These are phyloP conservation scores for Vitellaria paradoxa DNA, from an alignment of 179 eudicot species.

Conservation along the genomic window DNA sequence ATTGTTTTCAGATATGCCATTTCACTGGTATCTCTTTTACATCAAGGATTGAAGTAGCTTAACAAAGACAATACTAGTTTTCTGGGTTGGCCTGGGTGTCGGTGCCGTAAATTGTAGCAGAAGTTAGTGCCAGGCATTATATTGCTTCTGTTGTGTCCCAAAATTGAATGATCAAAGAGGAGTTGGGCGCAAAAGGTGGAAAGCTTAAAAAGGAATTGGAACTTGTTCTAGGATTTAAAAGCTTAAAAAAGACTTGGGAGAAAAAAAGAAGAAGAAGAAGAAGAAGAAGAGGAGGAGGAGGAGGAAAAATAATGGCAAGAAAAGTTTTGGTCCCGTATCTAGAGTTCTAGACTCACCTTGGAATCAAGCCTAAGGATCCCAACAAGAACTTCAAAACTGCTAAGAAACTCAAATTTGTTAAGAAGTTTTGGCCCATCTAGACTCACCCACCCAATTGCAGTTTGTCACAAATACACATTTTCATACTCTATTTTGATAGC, in stretches of 20 bases:
- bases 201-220: not conserved
- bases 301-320: too few relatives aligned
- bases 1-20: not conserved
- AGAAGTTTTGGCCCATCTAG: too few relatives aligned
- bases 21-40: not conserved
- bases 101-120: not conserved
- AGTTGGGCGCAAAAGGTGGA: not conserved
- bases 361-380: not conserved
- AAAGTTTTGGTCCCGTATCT: not conserved
- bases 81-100: not conserved
- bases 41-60: not conserved
- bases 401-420: not conserved
- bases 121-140: not conserved
- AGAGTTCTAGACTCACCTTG: too few relatives aligned
- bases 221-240: not conserved
- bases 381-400: not conserved
- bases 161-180: not conserved
- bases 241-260: not conserved
- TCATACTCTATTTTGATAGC: not conserved
- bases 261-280: not conserved
- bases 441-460: not conserved
- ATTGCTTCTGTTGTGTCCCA: not conserved
- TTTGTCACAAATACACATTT: not conserved
- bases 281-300: too few relatives aligned
- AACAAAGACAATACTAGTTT: not conserved